Evolutionary conservation across 1,284 basidiomycete genomes (phyloP), one percentile per base, ranked within the genome.

Genomic region (Rhodotorula glutinis): DNA sequence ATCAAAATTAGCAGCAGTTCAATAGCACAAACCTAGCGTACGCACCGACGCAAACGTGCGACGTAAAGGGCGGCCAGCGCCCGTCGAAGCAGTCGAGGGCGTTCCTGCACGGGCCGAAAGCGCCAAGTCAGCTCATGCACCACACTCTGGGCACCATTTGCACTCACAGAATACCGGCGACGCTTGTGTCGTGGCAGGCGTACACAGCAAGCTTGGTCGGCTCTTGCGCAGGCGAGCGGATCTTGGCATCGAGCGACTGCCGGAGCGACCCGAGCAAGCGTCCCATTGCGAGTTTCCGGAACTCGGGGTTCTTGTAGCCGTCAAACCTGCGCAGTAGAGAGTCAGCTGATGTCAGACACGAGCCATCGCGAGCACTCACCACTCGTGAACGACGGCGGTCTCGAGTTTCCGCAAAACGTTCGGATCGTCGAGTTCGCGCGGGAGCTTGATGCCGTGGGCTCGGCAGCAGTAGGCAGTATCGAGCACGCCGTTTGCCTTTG

Each of bases 61-160:
- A 58, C 0, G 72, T 72, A 56, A 75, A 75, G 19, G 67, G 63
- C 17, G 73, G 75, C 75, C 75, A 75, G 21, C 67, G 47, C 8
- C 58, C 53, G 41, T 75, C 72, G 41, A 71, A 74, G 10, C 59
- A 71, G 29, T 71, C 55, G 27, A 75, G 71, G 3, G 71, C 67
- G 60, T 72, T 72, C 44, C 57, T 63, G 44, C 43, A n/a, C n/a
- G n/a, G n/a, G n/a, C n/a, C n/a, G n/a, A 14, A 4, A 9, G 21
- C n/a, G 30, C 21, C 38, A 16, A 27, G 14, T 61, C 40, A 61
- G 59, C 40, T 27, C 29, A n/a, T 8, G 27, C 33, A 21, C 25
- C 43, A 54, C 14, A 57, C n/a, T 16, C 8, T 9, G 38, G 8
- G 30, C n/a, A 5, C 23, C 5, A n/a, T 44, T 5, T 2, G 8